These are phyloP conservation scores for Cladophialophora exuberans DNA, from an alignment of 2,329 filamentous ascomycete genomes.

Conservation along the genomic window DNA sequence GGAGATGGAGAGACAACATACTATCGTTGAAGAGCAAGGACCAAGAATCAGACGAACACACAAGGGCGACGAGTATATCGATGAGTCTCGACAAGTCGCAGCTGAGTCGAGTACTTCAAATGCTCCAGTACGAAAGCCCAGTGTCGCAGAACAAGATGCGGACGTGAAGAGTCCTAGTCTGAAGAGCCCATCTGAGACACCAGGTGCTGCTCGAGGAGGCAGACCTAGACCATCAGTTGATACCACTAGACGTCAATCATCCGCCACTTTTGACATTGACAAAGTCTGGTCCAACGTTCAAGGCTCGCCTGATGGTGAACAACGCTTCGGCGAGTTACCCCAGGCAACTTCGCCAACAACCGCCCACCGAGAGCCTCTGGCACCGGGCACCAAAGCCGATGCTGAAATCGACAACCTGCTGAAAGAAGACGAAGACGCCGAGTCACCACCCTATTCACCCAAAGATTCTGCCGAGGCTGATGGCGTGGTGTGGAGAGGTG, in stretches of 20 bases:
- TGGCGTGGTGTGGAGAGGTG: conserved; percentile 77
- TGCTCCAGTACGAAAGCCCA: conserved; percentile 44
- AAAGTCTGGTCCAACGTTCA: conserved; percentile 79
- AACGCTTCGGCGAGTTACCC: conserved; percentile 50
- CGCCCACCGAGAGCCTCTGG: conserved; percentile 38
- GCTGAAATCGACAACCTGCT: conserved; percentile 88
- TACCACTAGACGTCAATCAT: conserved; percentile 54
- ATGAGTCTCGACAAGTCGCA: conserved; percentile 64
- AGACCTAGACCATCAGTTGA: conserved; percentile 42
- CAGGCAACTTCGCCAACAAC: conserved; percentile 43
- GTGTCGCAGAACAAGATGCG: conserved; percentile 39
- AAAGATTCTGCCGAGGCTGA: conserved; percentile 72
- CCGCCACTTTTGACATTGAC: conserved; percentile 77
- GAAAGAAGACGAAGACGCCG: conserved; percentile 77
- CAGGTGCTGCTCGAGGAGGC: conserved; percentile 5
- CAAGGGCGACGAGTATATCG: conserved; percentile 90
- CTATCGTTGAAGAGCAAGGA: conserved; percentile 70
- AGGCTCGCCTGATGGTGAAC: conserved; percentile 48
- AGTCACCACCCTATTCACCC: conserved; percentile 82
- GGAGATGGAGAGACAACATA: conserved; percentile 67
- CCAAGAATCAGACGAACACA: conserved; percentile 86
- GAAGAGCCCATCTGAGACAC: conserved; percentile 20
- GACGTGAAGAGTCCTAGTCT: conserved; percentile 35
- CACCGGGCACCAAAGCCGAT: conserved; percentile 64
- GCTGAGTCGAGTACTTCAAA: conserved; percentile 54